Evolutionary conservation across 225 moss, liverwort and hornwort species (phyloP), one percentile per base, ranked within the genome.

Genomic region (Physcomitrium patens): DNA sequence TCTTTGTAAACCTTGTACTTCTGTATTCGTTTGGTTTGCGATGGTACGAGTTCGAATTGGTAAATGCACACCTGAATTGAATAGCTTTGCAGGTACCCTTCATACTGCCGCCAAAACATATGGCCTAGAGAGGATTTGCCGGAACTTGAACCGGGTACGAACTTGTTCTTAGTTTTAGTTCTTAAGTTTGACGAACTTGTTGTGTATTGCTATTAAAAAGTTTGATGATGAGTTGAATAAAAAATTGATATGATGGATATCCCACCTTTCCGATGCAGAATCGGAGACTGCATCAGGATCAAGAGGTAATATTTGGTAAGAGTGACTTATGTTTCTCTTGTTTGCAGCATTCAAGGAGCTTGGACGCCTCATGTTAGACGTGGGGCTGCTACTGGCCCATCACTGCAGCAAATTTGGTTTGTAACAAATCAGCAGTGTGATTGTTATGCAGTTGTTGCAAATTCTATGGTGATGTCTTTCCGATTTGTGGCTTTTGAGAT

Each of bases 341-440:
- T 78, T 76, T 78, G 69, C 87, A 97, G 97, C 93, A 76, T 90
- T 97, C 67, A 97, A 92, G 87, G 90, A 93, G 78, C 84, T 94
- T 65, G 97, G 91, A 55, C 80, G 65, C 19, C 81, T 97, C 52
- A 93, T 97, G 11, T 85, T 90, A 68, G 94, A 91, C 70, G 93
- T 93, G 53, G 93, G 97, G 37, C 71, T 93, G 70, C 78, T 90
- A 69, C 49, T 97, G 78, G 94, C 93, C 58, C 68, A 81, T 86
- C 97, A 94, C 74, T 97, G 97, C 76, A 94, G 94, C 77, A 91
- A 90, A 82, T 90, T 90, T 81, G 91, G 96, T 96, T 76, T 2
- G 89, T 86, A 22, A 65, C 77, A 19, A 27, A 43, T 58, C 56
- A 64, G 57, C 41, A 15, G 20, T 68, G 41, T 56, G 45, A 46